Evolutionary conservation across 257 asterid species (phyloP).

Genomic region (Linaria vulgaris): DNA sequence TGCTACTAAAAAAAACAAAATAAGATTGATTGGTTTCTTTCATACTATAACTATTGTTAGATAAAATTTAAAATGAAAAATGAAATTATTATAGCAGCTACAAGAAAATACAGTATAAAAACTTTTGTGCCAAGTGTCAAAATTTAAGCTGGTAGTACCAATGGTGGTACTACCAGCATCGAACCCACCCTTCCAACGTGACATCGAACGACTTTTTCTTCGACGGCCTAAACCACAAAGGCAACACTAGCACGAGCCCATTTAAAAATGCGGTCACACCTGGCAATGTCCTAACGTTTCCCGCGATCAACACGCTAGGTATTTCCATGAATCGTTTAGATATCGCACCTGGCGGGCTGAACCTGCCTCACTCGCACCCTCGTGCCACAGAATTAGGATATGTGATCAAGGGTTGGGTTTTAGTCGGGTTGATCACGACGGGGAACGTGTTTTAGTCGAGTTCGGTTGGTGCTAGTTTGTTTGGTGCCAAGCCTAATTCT

Average conservation of each 20-base stretch:
- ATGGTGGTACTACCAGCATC: too few relatives aligned
- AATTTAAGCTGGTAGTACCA: too few relatives aligned
- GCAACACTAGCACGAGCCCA: conserved; percentile 31
- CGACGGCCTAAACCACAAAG: conserved; percentile 40
- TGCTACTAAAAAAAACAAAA: too few relatives aligned
- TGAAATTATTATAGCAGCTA: too few relatives aligned
- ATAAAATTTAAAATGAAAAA: too few relatives aligned
- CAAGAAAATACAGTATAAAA: too few relatives aligned
- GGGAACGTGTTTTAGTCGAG: conserved; percentile 33
- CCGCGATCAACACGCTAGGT: conserved; percentile 53
- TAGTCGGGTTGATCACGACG: conserved; percentile 41
- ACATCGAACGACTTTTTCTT: conserved; percentile 53
- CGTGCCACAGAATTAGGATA: conserved; percentile 42
- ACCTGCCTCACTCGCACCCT: conserved; percentile 54
- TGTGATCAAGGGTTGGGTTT: conserved; percentile 36
- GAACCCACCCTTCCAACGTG: too few relatives aligned
- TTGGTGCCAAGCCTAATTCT: conserved; percentile 48
- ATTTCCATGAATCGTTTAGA: conserved; percentile 53
- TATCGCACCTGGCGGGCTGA: conserved; percentile 41
- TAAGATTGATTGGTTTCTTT: too few relatives aligned
- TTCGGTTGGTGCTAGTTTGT: conserved; percentile 46
- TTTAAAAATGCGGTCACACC: conserved; percentile 9
- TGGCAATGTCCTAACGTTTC: conserved; percentile 42
- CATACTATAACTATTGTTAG: too few relatives aligned
- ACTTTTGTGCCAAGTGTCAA: too few relatives aligned